Percentiles rank a stretch among this genome's conserved stretches.
Evolutionary conservation across 2,329 filamentous ascomycete genomes (phyloP).

Genomic region (Exserohilum rostratum): DNA sequence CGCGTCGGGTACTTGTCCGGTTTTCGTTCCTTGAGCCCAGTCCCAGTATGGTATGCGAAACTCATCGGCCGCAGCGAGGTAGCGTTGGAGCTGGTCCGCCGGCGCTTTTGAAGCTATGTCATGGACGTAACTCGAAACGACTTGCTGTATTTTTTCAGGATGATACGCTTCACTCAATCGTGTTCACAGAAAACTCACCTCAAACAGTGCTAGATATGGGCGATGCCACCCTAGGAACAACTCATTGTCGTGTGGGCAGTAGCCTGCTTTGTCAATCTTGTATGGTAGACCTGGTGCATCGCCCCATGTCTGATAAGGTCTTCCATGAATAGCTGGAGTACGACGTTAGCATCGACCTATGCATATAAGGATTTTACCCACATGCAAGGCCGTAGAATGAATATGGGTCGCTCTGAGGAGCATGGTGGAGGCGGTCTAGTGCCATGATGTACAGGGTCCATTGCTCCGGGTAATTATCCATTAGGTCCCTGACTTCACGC

Average conservation of each 20-base stretch:
- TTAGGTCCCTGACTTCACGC: slow-evolving; percentile 70
- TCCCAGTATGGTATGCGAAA: slow-evolving; percentile 48
- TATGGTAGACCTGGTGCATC: slow-evolving; percentile 43
- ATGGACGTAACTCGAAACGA: slow-evolving; percentile 32
- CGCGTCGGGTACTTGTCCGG: slow-evolving; percentile 32
- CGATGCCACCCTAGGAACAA: slow-evolving; percentile 87
- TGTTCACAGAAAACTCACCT: slow-evolving; percentile 49
- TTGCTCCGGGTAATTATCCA: slow-evolving; percentile 62
- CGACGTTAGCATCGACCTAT: background rate
- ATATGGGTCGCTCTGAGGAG: slow-evolving; percentile 65
- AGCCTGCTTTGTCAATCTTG: slow-evolving; percentile 57
- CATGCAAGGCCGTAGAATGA: slow-evolving; percentile 82
- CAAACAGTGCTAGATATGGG: slow-evolving; percentile 72
- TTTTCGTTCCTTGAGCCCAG: slow-evolving; percentile 34
- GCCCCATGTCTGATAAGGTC: slow-evolving; percentile 45
- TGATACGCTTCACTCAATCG: accelerated
- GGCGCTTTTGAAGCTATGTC: slow-evolving; percentile 26
- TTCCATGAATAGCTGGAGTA: slow-evolving; percentile 41
- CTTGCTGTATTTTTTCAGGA: slow-evolving; percentile 29
- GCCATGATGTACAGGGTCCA: slow-evolving; percentile 81
- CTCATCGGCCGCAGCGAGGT: slow-evolving; percentile 30
- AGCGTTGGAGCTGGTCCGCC: slow-evolving; percentile 24
- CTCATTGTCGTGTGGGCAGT: slow-evolving; percentile 78
- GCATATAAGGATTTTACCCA: slow-evolving; percentile 46
- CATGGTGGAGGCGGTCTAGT: slow-evolving; percentile 71